Base-by-base conservation (phyloP, 208 protist genomes). In the Naegleria fowleri region DNA sequence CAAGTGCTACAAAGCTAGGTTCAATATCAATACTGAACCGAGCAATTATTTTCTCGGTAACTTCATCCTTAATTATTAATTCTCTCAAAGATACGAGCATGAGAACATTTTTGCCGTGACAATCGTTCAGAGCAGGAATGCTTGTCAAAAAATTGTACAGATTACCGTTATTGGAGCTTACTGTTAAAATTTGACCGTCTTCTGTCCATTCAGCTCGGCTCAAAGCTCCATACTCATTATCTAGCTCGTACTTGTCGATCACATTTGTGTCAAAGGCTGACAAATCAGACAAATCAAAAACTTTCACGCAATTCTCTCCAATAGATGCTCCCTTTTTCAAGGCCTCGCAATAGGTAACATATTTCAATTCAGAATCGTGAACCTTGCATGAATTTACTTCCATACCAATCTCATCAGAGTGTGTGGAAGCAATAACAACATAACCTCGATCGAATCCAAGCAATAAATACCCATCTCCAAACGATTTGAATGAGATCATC, bases 141-240 rank as follows among this genome's bases (percentile, higher is more conserved):
- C 94, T 95, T 40, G 97, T 94, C 39, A 95, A 92, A 92, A 96
- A 98, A 88, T 90, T 95, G 90, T 95, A 92, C 16, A 98, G 75
- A 91, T 95, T 93, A 43, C 97, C 97, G 19, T 94, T 94, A 29
- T 95, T 93, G 2, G 95, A 97, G n/a, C 91, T 87, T 15, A 97
- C 58, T 11, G 95, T 94, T 5, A 99, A 91, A 55, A 95, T 96
- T 92, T 97, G 96, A 13, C 97, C 97, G 86, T 98, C 97, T 11
- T 93, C 93, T 86, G 96, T 96, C 97, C 97, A 98, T 58, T 90
- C 84, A 87, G 93, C 88, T 22, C 75, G 40, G 5, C 94, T 95
- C 40, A 97, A 92, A 79, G 86, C 91, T 83, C 97, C 97, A 16
- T 96, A 90, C 39, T 97, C 94, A 0, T 58, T 83, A 16, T 96